These are phyloP conservation scores for Cystobasidium ongulense DNA, from an alignment of 768 basidiomycete genomes.

Conservation along the genomic window DNA sequence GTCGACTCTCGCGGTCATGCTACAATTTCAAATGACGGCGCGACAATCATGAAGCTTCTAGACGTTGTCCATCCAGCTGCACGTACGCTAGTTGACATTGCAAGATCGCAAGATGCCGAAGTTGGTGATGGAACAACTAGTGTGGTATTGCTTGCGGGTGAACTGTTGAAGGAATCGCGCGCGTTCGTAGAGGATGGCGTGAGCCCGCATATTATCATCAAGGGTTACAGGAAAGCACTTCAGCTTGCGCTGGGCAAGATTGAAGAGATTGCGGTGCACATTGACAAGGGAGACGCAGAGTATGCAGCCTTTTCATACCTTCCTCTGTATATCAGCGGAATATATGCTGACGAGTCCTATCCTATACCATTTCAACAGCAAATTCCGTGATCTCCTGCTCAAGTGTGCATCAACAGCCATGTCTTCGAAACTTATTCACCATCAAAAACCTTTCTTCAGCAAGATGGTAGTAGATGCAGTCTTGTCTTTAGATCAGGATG, in stretches of 20 bases:
- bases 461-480: conserved; percentile 98
- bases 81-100: conserved; percentile 94
- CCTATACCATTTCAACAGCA: conserved; percentile 49
- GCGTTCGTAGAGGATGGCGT: conserved; percentile 92
- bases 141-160: conserved; percentile 87
- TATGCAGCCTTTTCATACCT: too few relatives aligned
- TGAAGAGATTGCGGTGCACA: conserved; percentile 75
- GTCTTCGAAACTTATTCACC: conserved; percentile 98
- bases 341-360: too few relatives aligned
- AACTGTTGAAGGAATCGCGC: conserved; percentile 84
- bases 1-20: conserved; percentile 88
- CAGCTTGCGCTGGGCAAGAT: conserved; percentile 78
- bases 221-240: conserved; percentile 80
- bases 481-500: conserved; percentile 78
- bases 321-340: too few relatives aligned
- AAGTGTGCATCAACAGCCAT: conserved; percentile 99
- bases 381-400: conserved; percentile 83
- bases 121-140: conserved; percentile 97
- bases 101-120: conserved; percentile 94
- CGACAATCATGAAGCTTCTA: conserved; percentile 91
- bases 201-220: conserved; percentile 95
- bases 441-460: conserved; percentile 97
- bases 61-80: conserved; percentile 98
- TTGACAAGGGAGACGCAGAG: conserved; percentile 85
- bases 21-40: conserved; percentile 99